Percentiles rank a stretch among this genome's conserved stretches.
These are phyloP conservation scores for Scheffersomyces cryptocercus DNA, from an alignment of 1,139 yeast species.

Conservation along the genomic window DNA sequence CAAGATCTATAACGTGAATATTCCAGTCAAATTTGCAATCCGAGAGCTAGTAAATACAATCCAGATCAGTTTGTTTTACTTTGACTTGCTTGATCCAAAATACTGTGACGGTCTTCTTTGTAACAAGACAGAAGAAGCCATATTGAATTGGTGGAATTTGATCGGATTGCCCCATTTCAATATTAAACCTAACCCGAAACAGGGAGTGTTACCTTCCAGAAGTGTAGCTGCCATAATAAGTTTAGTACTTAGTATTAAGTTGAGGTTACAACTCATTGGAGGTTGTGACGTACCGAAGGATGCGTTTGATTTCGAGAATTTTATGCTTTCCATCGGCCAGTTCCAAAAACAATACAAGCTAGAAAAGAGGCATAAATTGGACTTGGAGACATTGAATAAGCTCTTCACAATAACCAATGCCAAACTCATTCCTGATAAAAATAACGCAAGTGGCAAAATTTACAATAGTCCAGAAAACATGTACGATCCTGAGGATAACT, in stretches of 20 bases:
- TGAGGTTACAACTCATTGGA: constrained; percentile 65
- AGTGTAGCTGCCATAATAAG: constrained; percentile 53
- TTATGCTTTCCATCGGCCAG: constrained; percentile 60
- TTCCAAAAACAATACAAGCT: constrained; percentile 72
- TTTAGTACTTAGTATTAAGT: constrained; percentile 53
- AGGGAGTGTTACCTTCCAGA: constrained; percentile 62
- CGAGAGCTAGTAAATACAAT: constrained; percentile 71
- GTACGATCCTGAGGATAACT: constrained; percentile 2
- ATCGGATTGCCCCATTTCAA: constrained; percentile 67
- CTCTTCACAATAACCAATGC: constrained; percentile 62
- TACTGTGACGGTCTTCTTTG: constrained; percentile 86
- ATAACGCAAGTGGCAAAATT: constrained; percentile 1
- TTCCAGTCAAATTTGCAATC: constrained; percentile 67
- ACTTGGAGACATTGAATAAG: constrained; percentile 61
- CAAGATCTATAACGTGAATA: constrained; percentile 45
- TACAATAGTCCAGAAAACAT: constrained; percentile 1
- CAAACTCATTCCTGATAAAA: constrained; percentile 31
- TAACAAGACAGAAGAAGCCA: constrained; percentile 70
- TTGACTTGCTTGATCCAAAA: constrained; percentile 65
- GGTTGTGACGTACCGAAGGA: constrained; percentile 85
- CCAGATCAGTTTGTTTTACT: constrained; percentile 78
- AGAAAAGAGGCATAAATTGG: constrained; percentile 59
- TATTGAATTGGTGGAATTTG: constrained; percentile 78
- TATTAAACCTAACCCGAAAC: constrained; percentile 44
- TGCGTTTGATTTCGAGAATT: constrained; percentile 74